phyloP scores from a whole-genome alignment of 2,329 filamentous ascomycete genomes.

The Pestalotiopsis sp. region DNA sequence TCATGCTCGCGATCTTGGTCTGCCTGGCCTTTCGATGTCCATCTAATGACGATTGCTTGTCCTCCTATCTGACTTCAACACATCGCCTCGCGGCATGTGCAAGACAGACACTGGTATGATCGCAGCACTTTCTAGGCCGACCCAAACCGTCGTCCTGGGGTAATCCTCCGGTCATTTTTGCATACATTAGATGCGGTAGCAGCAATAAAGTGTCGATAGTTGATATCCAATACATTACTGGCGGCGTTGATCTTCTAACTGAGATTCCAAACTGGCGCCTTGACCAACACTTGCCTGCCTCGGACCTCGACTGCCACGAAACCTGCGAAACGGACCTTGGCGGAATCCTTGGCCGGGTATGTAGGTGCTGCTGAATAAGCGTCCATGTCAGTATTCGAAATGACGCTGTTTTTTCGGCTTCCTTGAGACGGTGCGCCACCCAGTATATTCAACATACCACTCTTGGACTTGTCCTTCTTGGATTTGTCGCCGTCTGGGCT shows the following conservation, averaged over 20 bases:
- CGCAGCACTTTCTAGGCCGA: too few species aligned
- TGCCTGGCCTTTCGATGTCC: background rate
- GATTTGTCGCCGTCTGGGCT: slow-evolving; percentile 41
- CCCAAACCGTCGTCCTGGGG: background rate
- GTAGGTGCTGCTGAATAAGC: slow-evolving; percentile 32
- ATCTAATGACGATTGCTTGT: background rate
- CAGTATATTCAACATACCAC: slow-evolving; percentile 46
- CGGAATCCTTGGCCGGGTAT: slow-evolving; percentile 46
- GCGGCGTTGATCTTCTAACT: slow-evolving; percentile 21
- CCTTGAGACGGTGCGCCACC: slow-evolving; percentile 26
- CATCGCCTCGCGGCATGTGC: too few species aligned
- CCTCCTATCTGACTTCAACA: too few species aligned
- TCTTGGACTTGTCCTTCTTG: slow-evolving; percentile 46
- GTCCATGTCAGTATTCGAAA: slow-evolving; percentile 44
- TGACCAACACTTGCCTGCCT: slow-evolving; percentile 73
- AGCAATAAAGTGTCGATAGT: background rate
- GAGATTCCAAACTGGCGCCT: slow-evolving; percentile 73
- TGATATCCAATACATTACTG: background rate
- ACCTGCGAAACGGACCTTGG: slow-evolving; percentile 72
- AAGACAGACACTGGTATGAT: too few species aligned
- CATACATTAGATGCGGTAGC: background rate
- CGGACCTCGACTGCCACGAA: slow-evolving; percentile 77
- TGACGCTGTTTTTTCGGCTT: slow-evolving; percentile 36
- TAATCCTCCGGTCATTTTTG: background rate
- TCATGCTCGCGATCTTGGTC: background rate